phyloP scores from a whole-genome alignment of 2,329 filamentous ascomycete genomes.

The Exophiala calicioides region DNA sequence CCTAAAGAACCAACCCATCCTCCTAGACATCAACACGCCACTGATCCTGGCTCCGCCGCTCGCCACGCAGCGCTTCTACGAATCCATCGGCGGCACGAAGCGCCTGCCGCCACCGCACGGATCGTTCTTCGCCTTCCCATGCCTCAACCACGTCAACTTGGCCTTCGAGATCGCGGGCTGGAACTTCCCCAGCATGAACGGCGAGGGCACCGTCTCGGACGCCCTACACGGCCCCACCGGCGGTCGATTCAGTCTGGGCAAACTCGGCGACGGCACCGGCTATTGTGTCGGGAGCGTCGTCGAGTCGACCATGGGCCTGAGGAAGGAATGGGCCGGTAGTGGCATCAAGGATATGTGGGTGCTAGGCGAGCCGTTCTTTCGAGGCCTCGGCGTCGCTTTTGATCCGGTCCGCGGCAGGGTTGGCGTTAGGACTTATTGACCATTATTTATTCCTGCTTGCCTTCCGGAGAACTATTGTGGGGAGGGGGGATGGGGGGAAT shows the following conservation, averaged over 20 bases:
- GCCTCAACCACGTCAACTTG: constrained; percentile 25
- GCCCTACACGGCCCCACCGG: constrained; percentile 24
- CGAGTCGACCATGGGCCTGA: constrained; percentile 15
- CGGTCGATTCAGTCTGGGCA: constrained; percentile 28
- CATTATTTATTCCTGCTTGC: too few relatives aligned
- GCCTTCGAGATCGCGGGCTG: constrained; percentile 27
- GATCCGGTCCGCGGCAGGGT: constrained; percentile 25
- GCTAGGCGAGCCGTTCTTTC: constrained; percentile 31
- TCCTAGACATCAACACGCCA: constrained; percentile 33
- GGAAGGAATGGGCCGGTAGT: constrained; percentile 14
- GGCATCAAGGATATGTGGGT: constrained; percentile 29
- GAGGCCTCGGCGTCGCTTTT: constrained; percentile 27
- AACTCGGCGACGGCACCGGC: constrained; percentile 16
- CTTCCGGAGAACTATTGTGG: too few relatives aligned
- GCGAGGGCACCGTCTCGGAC: constrained; percentile 16
- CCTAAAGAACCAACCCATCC: constrained; percentile 36
- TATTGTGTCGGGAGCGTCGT: constrained; percentile 19
- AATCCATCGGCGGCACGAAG: constrained; percentile 25
- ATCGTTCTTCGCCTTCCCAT: constrained; percentile 28
- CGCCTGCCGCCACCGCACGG: constrained; percentile 15
- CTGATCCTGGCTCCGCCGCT: constrained; percentile 29
- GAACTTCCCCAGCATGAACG: constrained; percentile 23
- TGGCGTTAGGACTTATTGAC: constrained; percentile 30
- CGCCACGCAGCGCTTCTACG: constrained; percentile 22
- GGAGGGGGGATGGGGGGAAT: too few relatives aligned